Base-by-base conservation (phyloP, 2,329 filamentous ascomycete genomes). In the Ilyonectria sp. region DNA sequence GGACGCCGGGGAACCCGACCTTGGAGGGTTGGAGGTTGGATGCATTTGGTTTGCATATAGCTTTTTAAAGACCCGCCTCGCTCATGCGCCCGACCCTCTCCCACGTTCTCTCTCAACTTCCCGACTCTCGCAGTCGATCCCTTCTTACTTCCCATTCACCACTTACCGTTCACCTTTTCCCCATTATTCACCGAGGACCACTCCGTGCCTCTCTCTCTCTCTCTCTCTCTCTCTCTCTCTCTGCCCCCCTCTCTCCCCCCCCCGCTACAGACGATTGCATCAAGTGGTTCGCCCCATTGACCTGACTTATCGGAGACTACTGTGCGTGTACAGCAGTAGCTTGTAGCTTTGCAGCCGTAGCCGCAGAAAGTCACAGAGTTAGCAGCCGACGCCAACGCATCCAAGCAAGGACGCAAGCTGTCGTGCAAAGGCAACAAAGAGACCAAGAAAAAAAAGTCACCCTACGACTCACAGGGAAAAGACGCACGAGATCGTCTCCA, bases 11-110 rank as follows among this genome's bases (percentile, higher is more conserved):
- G 63, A 65, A 65, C 43, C 63, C 52, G 63, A 35, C 31, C 50
- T 56, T 19, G 61, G 35, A 43, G 33, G 19, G 11, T 52, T 52
- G 49, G 26, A 19, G 54, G 21, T 21, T 21, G 21, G 21, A 21
- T 52, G 56, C 56, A 65, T 65, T 65, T 23, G 47, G 55, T 19
- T 43, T 67, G 63, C 47, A 69, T 49, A 43, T 55, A 64, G 61
- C 46, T 57, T 70, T 65, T 71, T 63, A 69, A 71, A 64, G 74
- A 73, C 74, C 67, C 65, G 70, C 73, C 68, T 68, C 70, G 68
- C 71, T 71, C 65, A 75, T 76, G 71, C 74, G 67, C 69, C 70
- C 54, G 60, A 26, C 21, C 55, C 60, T 63, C 47, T 68, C 59
- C 65, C 53, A 55, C 17, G 37, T 43, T 43, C 50, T 54, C 57